Percentiles rank a stretch among this genome's conserved stretches.
These are phyloP conservation scores for Tubosaeta sp. DNA, from an alignment of 768 basidiomycete species.

Conservation along the genomic window DNA sequence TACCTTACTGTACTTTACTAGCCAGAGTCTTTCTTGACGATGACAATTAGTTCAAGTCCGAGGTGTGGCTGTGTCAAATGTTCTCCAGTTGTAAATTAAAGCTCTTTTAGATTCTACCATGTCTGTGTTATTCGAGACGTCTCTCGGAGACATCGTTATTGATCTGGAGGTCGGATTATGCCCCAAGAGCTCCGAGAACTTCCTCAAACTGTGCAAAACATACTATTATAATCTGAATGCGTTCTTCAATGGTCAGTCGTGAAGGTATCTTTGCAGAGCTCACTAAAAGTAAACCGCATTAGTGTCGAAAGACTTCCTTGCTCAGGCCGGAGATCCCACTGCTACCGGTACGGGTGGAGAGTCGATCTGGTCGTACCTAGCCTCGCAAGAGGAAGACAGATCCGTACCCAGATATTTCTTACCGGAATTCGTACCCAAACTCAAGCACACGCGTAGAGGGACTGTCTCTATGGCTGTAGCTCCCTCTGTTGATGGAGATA, in stretches of 20 bases:
- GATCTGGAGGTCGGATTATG: conserved; percentile 90
- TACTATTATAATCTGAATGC: conserved; percentile 97
- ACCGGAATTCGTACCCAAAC: conserved; percentile 74
- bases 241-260: conserved; percentile 89
- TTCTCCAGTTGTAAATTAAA: too few species aligned
- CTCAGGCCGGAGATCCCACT: conserved; percentile 94
- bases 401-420: conserved; percentile 71
- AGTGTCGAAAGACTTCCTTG: conserved; percentile 98
- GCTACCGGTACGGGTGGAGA: conserved; percentile 94
- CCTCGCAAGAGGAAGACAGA: conserved; percentile 37
- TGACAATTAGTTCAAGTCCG: too few species aligned
- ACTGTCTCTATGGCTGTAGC: conserved; percentile 98
- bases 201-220: conserved; percentile 94
- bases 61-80: too few species aligned
- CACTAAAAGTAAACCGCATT: conserved; percentile 3
- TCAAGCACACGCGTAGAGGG: conserved; percentile 82
- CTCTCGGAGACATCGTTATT: conserved; percentile 93
- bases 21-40: neutral
- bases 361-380: conserved; percentile 77
- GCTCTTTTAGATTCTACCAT: conserved; percentile 36
- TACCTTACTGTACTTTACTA: neutral
- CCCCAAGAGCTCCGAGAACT: conserved; percentile 91
- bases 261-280: neutral
- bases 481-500: conserved; percentile 61
- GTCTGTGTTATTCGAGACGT: conserved; percentile 97